Evolutionary conservation across 805 yeast genomes (phyloP), one percentile per base, ranked within the genome.

Genomic region (Saccharomyces paradoxus): DNA sequence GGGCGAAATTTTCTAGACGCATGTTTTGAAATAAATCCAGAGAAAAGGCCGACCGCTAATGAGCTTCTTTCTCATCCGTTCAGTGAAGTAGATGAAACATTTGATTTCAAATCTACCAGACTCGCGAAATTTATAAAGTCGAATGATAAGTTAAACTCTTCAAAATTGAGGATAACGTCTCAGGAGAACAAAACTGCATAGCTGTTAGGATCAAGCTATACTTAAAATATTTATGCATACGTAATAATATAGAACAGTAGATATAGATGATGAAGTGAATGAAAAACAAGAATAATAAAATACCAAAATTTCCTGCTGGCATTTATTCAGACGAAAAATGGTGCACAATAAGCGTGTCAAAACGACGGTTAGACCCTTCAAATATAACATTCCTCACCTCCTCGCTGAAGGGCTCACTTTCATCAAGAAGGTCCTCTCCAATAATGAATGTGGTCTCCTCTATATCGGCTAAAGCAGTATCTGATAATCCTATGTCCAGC

Each of bases 31-130:
- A 75, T 81, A 27, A 87, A 92, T 63, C 91, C 99, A 0, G 85
- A 82, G n/a, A 70, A 76, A 60, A 76, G 99, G 62, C 99, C 98
- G 0, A 92, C 97, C 0, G 97, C 97, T 0, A 77, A 74, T 49
- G 76, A 79, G 49, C 70, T 91, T 21, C 66, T 84, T 49, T 60
- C 72, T 3, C 84, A 87, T 66, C 72, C 74, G 21, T 83, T 86
- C 63, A 76, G 82, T 64, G 57, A 53, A 13, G 69, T 68, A 1
- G 74, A 74, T 50, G 57, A 68, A 0, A 53, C 61, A 3, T 86
- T 83, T 64, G 69, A 71, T 29, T 86, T 86, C 62, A 64, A 70
- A 22, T 69, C 75, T 14, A 85, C 91, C 0, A 73, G 75, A 58
- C 70, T 86, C 51, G 83, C 86, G 1, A 71, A 75, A 53, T 69